Base-by-base conservation (phyloP, 1,284 basidiomycete species). In the Ceratobasidium sp. region DNA sequence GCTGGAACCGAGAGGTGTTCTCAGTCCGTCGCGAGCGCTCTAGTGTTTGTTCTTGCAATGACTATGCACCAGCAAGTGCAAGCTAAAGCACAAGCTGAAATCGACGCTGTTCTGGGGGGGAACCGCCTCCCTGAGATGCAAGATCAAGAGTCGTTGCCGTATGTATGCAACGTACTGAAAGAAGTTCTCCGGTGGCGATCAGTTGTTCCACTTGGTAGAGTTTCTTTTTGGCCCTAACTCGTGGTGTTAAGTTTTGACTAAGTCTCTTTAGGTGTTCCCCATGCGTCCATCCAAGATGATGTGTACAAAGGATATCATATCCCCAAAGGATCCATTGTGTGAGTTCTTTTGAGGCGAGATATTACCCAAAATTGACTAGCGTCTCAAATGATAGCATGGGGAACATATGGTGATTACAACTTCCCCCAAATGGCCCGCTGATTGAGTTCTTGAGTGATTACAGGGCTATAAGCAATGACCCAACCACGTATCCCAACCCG, bases 231-330 rank as follows among this genome's bases (percentile, higher is more conserved):
- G 51, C 14, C 22, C 57, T 60, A 19, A 17, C 29, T 22, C 19
- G 31, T 6, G 27, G 15, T 15, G 5, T 4, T 64, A 24, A 65
- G 41, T 33, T 33, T 41, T 24, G 8, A 56, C 15, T 14, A 33
- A 5, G 29, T 29, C 22, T 33, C 11, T 2, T 24, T 48, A 73
- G 76, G 33, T 7, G 22, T 76, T 22, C 75, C 75, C 5, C 75
- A 76, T 29, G 51, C 54, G 1, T 54, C 45, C 22, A 72, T 64
- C 44, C 45, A 77, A 56, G 78, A 79, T 44, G 75, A 77, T 50
- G 63, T 48, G 27, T 79, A 78, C 41, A 64, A 59, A 19, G 77
- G 78, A n/a, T 76, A 75, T 29, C n/a, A 45, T 6, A 78, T 78
- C 9, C 75, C 75, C 2, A 71, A 78, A 33, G 78, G 77, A 4